A percentile compares a stretch with the other conserved stretches of the same genome.
phyloP scores from a whole-genome alignment of 345 rosid species.

The Salix exigua region DNA sequence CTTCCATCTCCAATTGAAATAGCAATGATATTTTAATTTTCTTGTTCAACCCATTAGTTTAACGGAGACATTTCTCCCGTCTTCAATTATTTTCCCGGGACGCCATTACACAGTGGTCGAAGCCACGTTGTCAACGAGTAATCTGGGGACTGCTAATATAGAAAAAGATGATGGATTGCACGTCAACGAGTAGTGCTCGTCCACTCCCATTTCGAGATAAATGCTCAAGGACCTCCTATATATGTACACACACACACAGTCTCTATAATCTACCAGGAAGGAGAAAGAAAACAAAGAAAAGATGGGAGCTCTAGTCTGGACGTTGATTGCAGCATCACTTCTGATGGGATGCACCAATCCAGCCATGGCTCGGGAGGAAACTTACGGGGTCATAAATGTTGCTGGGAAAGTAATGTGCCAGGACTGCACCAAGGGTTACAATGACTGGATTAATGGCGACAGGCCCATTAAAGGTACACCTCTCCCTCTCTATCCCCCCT shows the following conservation, averaged over 20 bases:
- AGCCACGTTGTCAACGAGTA: too few species aligned
- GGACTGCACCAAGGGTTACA: constrained; percentile 63
- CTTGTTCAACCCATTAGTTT: too few species aligned
- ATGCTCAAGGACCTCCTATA: too few species aligned
- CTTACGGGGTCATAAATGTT: constrained; percentile 43
- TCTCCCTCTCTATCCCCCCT: background rate
- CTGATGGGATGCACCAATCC: constrained; percentile 6
- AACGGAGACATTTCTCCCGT: too few species aligned
- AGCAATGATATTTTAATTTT: too few species aligned
- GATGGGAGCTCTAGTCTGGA: constrained; percentile 12
- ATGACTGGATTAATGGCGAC: constrained; percentile 55
- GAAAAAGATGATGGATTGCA: constrained; percentile 1
- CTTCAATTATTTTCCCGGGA: too few species aligned
- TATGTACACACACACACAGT: background rate
- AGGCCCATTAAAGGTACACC: constrained; percentile 58
- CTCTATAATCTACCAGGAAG: background rate
- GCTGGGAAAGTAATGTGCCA: constrained; percentile 71
- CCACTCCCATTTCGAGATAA: constrained; percentile 2
- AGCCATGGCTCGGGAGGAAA: constrained; percentile 6
- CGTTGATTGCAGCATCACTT: constrained; percentile 10
- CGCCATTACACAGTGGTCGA: too few species aligned
- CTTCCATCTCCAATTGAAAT: too few species aligned
- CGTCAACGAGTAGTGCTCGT: constrained; percentile 5
- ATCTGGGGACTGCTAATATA: background rate
- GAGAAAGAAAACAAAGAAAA: background rate